Evolutionary conservation across 2,329 filamentous ascomycete species (phyloP).

Genomic region (Intubia oerlemansii): DNA sequence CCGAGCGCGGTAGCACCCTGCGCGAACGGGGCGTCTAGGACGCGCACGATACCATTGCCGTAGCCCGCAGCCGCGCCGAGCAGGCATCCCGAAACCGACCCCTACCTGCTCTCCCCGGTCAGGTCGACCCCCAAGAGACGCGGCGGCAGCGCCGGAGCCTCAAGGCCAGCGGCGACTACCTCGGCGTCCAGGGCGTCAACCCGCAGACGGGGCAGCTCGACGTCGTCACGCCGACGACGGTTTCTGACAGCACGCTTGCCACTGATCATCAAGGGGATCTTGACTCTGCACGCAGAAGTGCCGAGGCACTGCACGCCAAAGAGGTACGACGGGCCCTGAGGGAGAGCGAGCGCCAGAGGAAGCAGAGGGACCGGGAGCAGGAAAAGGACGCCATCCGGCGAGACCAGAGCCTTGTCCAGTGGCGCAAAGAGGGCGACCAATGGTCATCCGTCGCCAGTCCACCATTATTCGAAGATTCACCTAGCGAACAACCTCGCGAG

Average conservation of each 20-base stretch:
- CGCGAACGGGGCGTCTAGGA: slow-evolving; percentile 11
- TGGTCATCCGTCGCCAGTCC: slow-evolving; percentile 35
- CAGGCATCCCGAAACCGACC: too few relatives aligned
- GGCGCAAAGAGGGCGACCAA: slow-evolving; percentile 22
- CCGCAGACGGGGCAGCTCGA: slow-evolving; percentile 32
- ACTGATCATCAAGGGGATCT: slow-evolving; percentile 2
- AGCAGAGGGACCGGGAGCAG: too few relatives aligned
- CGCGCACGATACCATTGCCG: not conserved
- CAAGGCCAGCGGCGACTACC: slow-evolving; percentile 33
- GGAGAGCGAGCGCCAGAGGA: not conserved
- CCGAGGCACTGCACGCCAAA: slow-evolving; percentile 19
- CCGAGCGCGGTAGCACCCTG: slow-evolving; percentile 27
- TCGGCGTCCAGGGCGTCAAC: slow-evolving; percentile 36
- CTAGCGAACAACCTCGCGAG: too few relatives aligned
- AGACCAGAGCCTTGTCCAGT: slow-evolving; percentile 17
- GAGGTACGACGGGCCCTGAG: slow-evolving; percentile 14
- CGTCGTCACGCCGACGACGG: slow-evolving; percentile 26
- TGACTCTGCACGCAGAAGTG: slow-evolving; percentile 11
- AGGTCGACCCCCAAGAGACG: too few relatives aligned
- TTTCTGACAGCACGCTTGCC: slow-evolving; percentile 16
- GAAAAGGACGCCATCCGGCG: too few relatives aligned
- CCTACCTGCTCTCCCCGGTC: slow-evolving; percentile 9
- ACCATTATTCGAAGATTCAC: too few relatives aligned
- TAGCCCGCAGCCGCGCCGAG: not conserved
- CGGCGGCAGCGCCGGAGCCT: slow-evolving; percentile 22